phyloP scores from a whole-genome alignment of 805 yeast genomes.

The Candida railenensis region DNA sequence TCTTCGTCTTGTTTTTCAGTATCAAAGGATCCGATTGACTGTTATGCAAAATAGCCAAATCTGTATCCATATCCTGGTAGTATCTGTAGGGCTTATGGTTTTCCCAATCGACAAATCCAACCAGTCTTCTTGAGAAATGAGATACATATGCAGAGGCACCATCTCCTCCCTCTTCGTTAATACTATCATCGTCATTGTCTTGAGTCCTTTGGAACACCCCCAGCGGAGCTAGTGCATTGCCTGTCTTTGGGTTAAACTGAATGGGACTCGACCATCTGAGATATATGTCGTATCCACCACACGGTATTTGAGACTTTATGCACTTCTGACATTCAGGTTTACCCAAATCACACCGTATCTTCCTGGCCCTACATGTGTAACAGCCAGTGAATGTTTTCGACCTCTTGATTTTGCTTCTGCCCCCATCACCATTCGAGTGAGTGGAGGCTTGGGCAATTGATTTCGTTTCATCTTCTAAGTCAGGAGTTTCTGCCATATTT shows the following conservation, averaged over 20 bases:
- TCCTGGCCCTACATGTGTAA: constrained; percentile 79
- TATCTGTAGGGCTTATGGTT: constrained; percentile 52
- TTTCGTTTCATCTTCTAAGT: no score
- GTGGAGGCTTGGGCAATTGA: not conserved
- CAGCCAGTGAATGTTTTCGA: constrained; percentile 83
- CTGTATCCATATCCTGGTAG: constrained; percentile 83
- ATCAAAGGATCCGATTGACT: constrained; percentile 31
- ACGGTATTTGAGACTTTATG: constrained; percentile 58
- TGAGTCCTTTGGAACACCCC: constrained; percentile 26
- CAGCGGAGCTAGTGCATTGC: constrained; percentile 27
- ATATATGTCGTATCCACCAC: constrained; percentile 83
- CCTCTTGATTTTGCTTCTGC: constrained; percentile 11
- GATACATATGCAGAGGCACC: constrained; percentile 18
- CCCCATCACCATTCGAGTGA: not conserved
- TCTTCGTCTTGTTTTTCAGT: constrained; percentile 35
- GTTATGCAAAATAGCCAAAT: constrained; percentile 56
- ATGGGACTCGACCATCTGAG: constrained; percentile 72
- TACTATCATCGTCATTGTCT: constrained; percentile 16
- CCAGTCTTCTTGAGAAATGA: constrained; percentile 61
- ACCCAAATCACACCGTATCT: constrained; percentile 75
- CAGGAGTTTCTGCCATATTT: not conserved
- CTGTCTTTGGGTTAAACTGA: constrained; percentile 24
- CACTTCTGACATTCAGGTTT: constrained; percentile 76
- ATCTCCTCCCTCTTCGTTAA: constrained; percentile 1
- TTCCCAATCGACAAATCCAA: constrained; percentile 74